Conservation (phyloP, 768 basidiomycete species). For the Mycena amicta region DNA sequence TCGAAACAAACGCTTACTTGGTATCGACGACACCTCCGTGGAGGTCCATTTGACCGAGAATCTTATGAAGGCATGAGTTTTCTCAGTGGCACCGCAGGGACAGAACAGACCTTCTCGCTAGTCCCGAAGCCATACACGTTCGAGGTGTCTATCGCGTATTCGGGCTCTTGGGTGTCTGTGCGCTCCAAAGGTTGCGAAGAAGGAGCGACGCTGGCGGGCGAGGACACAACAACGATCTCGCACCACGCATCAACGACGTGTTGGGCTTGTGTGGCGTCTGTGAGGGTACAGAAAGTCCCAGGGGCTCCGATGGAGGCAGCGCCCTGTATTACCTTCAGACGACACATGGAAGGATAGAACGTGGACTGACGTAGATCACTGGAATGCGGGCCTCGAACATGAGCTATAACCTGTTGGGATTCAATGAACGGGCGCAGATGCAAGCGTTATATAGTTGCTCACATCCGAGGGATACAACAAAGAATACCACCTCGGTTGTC, state of each 20-base stretch:
- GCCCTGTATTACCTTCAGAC: slow-evolving; percentile 33
- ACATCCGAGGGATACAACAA: neutral
- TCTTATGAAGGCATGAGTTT: slow-evolving; percentile 24
- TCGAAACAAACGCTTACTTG: slow-evolving; percentile 40
- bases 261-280: slow-evolving; percentile 38
- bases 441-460: neutral
- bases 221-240: slow-evolving; percentile 36
- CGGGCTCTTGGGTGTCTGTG: neutral
- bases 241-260: slow-evolving; percentile 46
- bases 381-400: slow-evolving; percentile 33
- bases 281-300: slow-evolving; percentile 43
- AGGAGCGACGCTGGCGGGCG: neutral
- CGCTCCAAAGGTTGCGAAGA: neutral
- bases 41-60: slow-evolving; percentile 41
- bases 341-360: neutral
- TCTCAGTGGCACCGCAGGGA: neutral
- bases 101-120: slow-evolving; percentile 41
- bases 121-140: slow-evolving; percentile 47
- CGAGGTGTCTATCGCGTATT: slow-evolving; percentile 46
- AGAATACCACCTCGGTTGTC: neutral
- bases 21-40: slow-evolving; percentile 44
- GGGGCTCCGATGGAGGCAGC: slow-evolving; percentile 46
- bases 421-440: too few species aligned
- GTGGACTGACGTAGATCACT: slow-evolving; percentile 34
- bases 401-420: neutral